Percentiles rank a stretch among this genome's conserved stretches.
These are phyloP conservation scores for Aspergillus sp. DNA, from an alignment of 2,329 filamentous ascomycete genomes.

Conservation along the genomic window DNA sequence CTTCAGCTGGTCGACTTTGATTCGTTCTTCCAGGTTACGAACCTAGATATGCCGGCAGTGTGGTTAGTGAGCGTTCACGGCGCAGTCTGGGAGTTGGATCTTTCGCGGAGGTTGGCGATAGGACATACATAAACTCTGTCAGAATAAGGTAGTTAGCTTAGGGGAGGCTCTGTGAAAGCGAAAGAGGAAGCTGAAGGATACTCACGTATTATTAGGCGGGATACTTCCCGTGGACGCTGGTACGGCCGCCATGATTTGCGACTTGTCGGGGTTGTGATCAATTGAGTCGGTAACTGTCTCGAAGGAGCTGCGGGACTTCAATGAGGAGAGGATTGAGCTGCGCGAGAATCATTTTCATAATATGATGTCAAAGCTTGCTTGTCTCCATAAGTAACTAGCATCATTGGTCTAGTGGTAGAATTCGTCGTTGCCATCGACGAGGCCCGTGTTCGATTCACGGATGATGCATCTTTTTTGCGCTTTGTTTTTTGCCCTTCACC, in stretches of 20 bases:
- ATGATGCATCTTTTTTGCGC: slow-evolving; percentile 37
- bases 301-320: background rate
- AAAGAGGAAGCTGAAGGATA: background rate
- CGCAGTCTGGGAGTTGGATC: slow-evolving; percentile 10
- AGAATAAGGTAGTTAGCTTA: slow-evolving; percentile 14
- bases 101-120: slow-evolving; percentile 10
- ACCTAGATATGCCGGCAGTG: slow-evolving; percentile 38
- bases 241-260: slow-evolving; percentile 38
- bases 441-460: slow-evolving; percentile 49
- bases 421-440: slow-evolving; percentile 48
- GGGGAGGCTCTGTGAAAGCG: background rate
- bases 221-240: slow-evolving; percentile 28
- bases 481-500: slow-evolving; percentile 1
- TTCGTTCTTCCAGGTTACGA: slow-evolving; percentile 87
- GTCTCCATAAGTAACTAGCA: slow-evolving; percentile 22
- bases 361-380: background rate
- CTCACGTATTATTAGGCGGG: slow-evolving; percentile 43
- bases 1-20: slow-evolving; percentile 76
- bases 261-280: slow-evolving; percentile 16
- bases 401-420: slow-evolving; percentile 48
- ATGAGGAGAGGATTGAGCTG: background rate
- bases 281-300: slow-evolving; percentile 16
- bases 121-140: slow-evolving; percentile 42
- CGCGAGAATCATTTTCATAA: background rate
- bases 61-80: slow-evolving; percentile 10